Percentiles rank a stretch among this genome's conserved stretches.
These are phyloP conservation scores for Herpotrichia juniperi DNA, from an alignment of 2,329 filamentous ascomycete species.

Conservation along the genomic window DNA sequence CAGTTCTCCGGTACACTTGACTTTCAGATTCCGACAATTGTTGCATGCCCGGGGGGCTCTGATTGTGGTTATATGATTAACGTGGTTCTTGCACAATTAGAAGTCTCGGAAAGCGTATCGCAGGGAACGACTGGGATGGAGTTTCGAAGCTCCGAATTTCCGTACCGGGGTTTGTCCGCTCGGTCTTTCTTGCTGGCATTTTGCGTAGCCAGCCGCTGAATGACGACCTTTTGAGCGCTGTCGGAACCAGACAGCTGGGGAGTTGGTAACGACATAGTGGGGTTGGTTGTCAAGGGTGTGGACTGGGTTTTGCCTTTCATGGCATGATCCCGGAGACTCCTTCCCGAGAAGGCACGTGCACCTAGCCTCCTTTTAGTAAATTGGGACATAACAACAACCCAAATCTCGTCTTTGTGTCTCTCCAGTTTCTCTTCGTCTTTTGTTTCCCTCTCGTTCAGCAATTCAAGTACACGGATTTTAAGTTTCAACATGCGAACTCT, in stretches of 20 bases:
- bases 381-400: not conserved
- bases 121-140: too few relatives aligned
- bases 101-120: too few relatives aligned
- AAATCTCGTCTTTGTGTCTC: not conserved
- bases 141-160: too few relatives aligned
- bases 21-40: conserved; percentile 3
- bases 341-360: not conserved
- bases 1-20: conserved; percentile 10
- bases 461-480: not conserved
- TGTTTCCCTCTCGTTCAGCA: not conserved
- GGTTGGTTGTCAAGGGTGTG: not conserved
- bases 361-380: not conserved
- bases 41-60: conserved; percentile 3
- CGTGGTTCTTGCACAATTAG: not conserved
- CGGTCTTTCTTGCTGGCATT: too few relatives aligned
- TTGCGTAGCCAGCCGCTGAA: too few relatives aligned
- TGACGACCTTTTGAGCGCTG: too few relatives aligned
- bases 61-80: not conserved
- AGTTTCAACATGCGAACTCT: conserved; percentile 24
- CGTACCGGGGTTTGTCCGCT: too few relatives aligned
- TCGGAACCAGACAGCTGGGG: not conserved
- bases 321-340: not conserved
- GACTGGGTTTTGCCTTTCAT: not conserved
- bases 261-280: not conserved
- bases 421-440: conserved; percentile 1